These are phyloP conservation scores for Apiotrichum mycotoxinovorans DNA, from an alignment of 1,284 basidiomycete genomes.

Conservation along the genomic window DNA sequence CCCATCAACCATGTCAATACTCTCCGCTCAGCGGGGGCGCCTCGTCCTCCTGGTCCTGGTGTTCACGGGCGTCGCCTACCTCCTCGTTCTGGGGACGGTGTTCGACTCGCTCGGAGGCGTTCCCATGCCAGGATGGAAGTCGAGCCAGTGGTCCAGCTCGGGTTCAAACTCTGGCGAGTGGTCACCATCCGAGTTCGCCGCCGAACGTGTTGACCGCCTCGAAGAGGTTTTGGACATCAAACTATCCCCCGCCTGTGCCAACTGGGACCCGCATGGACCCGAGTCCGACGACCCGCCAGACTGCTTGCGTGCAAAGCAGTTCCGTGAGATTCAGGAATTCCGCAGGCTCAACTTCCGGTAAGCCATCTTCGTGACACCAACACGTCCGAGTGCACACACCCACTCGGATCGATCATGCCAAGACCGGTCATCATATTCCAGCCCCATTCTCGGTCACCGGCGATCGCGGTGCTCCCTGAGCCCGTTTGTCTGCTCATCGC, in stretches of 20 bases:
- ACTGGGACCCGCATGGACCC: slow-evolving; percentile 24
- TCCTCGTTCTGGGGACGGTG: background rate
- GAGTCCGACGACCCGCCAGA: slow-evolving; percentile 26
- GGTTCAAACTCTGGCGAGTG: background rate
- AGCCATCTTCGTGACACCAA: no score
- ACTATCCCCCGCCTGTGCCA: background rate
- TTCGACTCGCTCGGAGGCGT: background rate
- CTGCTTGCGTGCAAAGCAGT: slow-evolving; percentile 37
- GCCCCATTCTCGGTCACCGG: no score
- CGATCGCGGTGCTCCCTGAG: no score
- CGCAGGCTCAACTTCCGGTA: background rate
- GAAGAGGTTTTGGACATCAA: background rate
- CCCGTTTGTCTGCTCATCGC: background rate
- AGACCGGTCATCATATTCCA: no score
- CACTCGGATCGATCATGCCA: no score
- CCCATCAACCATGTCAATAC: background rate
- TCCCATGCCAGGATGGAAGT: background rate
- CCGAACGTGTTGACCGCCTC: background rate
- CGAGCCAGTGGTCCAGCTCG: background rate
- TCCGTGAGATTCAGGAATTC: slow-evolving; percentile 33
- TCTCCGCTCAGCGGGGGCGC: background rate
- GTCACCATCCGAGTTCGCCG: background rate
- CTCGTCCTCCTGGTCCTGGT: background rate
- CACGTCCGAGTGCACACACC: background rate
- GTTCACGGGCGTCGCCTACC: background rate